These are phyloP conservation scores for Epichloe sp. DNA, from an alignment of 2,329 filamentous ascomycete species.

Conservation along the genomic window DNA sequence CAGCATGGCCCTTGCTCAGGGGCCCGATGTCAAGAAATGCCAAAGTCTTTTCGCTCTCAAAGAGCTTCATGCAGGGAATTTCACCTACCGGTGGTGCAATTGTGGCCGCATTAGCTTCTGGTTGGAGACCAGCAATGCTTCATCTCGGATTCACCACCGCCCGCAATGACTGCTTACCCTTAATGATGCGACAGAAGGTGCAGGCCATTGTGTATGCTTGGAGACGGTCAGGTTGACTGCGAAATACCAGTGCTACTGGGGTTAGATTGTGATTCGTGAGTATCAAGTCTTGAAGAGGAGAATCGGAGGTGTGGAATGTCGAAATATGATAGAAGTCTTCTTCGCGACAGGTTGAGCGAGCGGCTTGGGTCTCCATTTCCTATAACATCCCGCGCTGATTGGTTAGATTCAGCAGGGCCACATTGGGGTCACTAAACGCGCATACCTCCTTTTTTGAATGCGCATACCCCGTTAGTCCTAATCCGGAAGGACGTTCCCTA, in stretches of 20 bases:
- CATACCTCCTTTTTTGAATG: no score
- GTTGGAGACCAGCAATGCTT: not conserved
- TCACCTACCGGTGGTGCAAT: conserved; percentile 47
- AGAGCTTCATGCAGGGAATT: conserved; percentile 92
- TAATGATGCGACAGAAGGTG: conserved; percentile 98
- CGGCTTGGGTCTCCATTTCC: no score
- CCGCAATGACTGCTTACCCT: conserved; percentile 41
- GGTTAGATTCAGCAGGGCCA: no score
- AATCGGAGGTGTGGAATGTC: not conserved
- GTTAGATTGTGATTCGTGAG: no score
- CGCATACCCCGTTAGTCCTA: no score
- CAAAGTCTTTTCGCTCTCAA: conserved; percentile 83
- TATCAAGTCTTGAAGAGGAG: no score
- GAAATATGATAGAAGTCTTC: no score
- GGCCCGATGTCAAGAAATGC: conserved; percentile 96
- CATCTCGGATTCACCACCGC: not conserved
- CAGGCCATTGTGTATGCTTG: conserved; percentile 35
- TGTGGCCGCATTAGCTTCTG: not conserved
- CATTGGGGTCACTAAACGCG: no score
- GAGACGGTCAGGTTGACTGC: not conserved
- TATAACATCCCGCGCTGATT: no score
- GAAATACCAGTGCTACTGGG: not conserved
- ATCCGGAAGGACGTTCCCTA: no score
- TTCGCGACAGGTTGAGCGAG: no score
- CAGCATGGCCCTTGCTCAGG: conserved; percentile 76